Conservation (phyloP, 306 rosid species). For the Cyamopsis tetragonoloba region DNA sequence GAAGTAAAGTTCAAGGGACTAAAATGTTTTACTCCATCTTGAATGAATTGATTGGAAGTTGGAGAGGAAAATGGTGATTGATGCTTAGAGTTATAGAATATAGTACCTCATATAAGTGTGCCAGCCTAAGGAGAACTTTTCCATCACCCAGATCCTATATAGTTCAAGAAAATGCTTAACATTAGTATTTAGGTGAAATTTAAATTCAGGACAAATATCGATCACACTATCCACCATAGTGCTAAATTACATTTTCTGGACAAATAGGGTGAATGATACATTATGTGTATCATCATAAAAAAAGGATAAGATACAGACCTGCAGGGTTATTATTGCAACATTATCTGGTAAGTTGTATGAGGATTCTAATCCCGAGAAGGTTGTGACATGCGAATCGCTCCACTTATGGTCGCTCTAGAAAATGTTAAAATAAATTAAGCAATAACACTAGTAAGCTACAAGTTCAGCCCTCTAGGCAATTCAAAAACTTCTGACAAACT, state of each 20-base stretch:
- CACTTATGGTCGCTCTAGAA: slow-evolving; percentile 54
- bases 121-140: slow-evolving; percentile 66
- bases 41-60: background rate
- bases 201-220: background rate
- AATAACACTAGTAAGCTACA: background rate
- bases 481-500: slow-evolving; percentile 18
- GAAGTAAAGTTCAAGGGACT: too few relatives aligned
- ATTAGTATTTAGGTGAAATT: background rate
- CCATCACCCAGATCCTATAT: slow-evolving; percentile 63
- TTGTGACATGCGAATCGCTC: slow-evolving; percentile 54
- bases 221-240: background rate
- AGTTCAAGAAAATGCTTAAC: slow-evolving; percentile 10
- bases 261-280: background rate
- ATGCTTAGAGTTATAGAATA: too few relatives aligned
- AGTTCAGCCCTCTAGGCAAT: background rate
- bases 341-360: slow-evolving; percentile 66
- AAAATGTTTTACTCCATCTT: too few relatives aligned
- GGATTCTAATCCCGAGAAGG: slow-evolving; percentile 54
- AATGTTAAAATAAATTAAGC: background rate
- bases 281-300: background rate
- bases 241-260: background rate
- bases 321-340: slow-evolving; percentile 68
- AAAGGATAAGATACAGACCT: slow-evolving; percentile 40
- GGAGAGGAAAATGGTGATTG: background rate
- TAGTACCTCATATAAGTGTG: slow-evolving; percentile 82